Conservation (phyloP, 2,329 filamentous ascomycete genomes). For the Pseudogymnoascus sp. region DNA sequence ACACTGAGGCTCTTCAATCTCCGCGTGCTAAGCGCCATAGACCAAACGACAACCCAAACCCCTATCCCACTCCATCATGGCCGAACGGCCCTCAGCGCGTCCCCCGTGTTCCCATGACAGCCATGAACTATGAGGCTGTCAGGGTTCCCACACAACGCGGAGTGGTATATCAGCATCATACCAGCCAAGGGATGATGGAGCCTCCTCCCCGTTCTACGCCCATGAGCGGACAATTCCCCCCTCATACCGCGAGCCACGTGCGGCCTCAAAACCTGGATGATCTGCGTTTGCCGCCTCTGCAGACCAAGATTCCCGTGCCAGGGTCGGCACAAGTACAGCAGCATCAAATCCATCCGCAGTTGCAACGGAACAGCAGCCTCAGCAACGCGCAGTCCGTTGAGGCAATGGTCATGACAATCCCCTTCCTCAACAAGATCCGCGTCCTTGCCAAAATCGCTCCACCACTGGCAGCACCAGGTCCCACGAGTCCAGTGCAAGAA, state of each 20-base stretch:
- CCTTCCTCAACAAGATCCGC: conserved; percentile 67
- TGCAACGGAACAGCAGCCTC: conserved; percentile 31
- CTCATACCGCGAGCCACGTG: conserved; percentile 15
- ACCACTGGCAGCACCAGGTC: conserved; percentile 43
- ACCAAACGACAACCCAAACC: conserved; percentile 34
- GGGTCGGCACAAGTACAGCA: conserved; percentile 28
- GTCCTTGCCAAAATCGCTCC: conserved; percentile 70
- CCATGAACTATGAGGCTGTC: conserved; percentile 34
- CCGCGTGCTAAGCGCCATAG: not conserved
- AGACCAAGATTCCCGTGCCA: conserved; percentile 22
- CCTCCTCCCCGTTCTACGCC: conserved; percentile 25
- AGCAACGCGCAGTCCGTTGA: conserved; percentile 45
- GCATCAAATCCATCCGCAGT: conserved; percentile 29
- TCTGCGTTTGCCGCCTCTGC: conserved; percentile 29
- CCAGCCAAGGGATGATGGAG: conserved; percentile 22
- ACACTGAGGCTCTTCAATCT: not conserved
- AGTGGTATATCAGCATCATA: conserved; percentile 15
- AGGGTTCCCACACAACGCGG: conserved; percentile 21
- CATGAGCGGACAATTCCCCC: conserved; percentile 19
- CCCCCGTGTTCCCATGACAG: conserved; percentile 22
- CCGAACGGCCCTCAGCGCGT: not conserved
- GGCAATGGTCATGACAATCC: conserved; percentile 67
- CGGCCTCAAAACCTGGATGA: conserved; percentile 25
- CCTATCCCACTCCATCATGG: conserved; percentile 22
- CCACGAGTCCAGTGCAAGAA: conserved; percentile 31